phyloP scores from a whole-genome alignment of 306 rosid species.

The Dryas drummondii region DNA sequence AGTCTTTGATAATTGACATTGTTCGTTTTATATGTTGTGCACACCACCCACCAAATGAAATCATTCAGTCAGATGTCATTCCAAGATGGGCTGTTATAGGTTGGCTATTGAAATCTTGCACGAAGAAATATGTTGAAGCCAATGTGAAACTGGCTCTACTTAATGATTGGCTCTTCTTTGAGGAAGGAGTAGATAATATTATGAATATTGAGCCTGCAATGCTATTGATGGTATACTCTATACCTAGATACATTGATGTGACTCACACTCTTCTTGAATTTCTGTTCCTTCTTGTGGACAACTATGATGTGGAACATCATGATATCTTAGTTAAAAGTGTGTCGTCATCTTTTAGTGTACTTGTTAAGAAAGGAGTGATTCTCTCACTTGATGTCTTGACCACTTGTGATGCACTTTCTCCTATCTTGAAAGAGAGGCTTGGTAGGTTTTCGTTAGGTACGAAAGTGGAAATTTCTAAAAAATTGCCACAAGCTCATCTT shows the following conservation, averaged over 20 bases:
- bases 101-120: too few species aligned
- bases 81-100: too few species aligned
- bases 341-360: slow-evolving; percentile 47
- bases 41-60: too few species aligned
- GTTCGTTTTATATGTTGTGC: too few species aligned
- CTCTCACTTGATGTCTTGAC: slow-evolving; percentile 54
- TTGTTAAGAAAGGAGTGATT: slow-evolving; percentile 55
- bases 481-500: too few species aligned
- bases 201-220: slow-evolving; percentile 85
- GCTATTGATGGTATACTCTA: slow-evolving; percentile 64
- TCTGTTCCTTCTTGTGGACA: slow-evolving; percentile 65
- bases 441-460: slow-evolving; percentile 8
- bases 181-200: too few species aligned
- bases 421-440: slow-evolving; percentile 43
- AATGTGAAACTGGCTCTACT: too few species aligned
- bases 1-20: too few species aligned
- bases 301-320: slow-evolving; percentile 53
- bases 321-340: slow-evolving; percentile 52
- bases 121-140: too few species aligned
- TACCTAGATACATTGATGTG: slow-evolving; percentile 54
- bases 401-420: slow-evolving; percentile 40
- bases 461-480: too few species aligned
- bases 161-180: too few species aligned
- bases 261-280: slow-evolving; percentile 66
- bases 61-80: too few species aligned